Conservation (phyloP, 1,284 basidiomycete species). For the Sporisorium iseilematis-ciliati region DNA sequence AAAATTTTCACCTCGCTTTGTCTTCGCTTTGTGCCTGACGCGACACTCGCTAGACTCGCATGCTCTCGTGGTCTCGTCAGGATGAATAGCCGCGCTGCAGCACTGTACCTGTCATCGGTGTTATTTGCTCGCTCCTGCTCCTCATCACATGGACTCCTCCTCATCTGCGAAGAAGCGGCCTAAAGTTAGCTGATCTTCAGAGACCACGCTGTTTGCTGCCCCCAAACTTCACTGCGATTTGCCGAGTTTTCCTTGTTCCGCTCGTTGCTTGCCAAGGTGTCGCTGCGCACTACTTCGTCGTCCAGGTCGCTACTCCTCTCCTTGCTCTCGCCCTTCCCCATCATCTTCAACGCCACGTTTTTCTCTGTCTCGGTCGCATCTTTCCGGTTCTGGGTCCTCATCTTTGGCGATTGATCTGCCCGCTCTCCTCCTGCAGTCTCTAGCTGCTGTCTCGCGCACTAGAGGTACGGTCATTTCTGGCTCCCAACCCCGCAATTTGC, state of each 20-base stretch:
- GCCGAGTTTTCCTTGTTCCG: too few relatives aligned
- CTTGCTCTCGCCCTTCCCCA: neutral
- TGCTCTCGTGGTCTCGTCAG: constrained; percentile 4
- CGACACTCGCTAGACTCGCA: neutral
- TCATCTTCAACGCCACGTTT: constrained; percentile 12
- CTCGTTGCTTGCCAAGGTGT: neutral
- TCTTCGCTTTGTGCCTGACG: constrained; percentile 5
- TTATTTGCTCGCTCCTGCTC: neutral
- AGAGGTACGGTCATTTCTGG: too few relatives aligned
- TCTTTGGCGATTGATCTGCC: neutral
- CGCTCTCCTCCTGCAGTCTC: neutral
- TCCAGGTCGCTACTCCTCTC: neutral
- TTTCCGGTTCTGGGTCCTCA: constrained; percentile 4
- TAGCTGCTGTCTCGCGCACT: neutral
- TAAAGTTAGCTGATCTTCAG: too few relatives aligned
- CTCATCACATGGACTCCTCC: too few relatives aligned
- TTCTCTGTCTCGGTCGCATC: neutral
- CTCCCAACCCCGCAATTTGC: neutral
- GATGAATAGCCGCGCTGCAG: neutral
- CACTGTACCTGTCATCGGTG: constrained; percentile 1
- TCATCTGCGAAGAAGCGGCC: too few relatives aligned
- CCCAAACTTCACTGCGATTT: too few relatives aligned
- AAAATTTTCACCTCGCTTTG: neutral
- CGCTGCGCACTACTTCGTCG: too few relatives aligned
- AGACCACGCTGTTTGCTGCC: neutral